Conservation (phyloP, 164 flowering plant genomes). For the Liquidambar formosana region DNA sequence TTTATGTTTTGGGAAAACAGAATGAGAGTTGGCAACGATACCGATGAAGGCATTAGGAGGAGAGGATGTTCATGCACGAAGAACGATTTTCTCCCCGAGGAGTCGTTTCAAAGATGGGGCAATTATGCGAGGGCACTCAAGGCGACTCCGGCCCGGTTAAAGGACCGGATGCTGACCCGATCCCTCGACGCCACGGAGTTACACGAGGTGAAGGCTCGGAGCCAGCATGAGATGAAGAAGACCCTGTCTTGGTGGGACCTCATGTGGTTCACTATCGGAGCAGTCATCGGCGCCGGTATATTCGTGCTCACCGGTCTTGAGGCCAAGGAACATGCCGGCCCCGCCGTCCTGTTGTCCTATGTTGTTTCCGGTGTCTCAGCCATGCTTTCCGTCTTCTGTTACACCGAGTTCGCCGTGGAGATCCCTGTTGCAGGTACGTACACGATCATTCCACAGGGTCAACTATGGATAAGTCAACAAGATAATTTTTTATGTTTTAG, state of each 20-base stretch:
- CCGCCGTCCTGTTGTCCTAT: slow-evolving; percentile 50
- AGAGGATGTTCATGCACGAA: slow-evolving; percentile 30
- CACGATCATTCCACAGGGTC: background rate
- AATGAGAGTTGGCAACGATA: slow-evolving; percentile 7
- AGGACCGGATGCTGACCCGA: slow-evolving; percentile 37
- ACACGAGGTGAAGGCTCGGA: slow-evolving; percentile 31
- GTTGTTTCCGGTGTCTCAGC: slow-evolving; percentile 52
- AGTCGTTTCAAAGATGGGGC: slow-evolving; percentile 41
- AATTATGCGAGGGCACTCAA: slow-evolving; percentile 34
- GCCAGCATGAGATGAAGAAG: slow-evolving; percentile 51
- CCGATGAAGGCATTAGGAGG: slow-evolving; percentile 19
- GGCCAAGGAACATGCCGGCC: slow-evolving; percentile 38
- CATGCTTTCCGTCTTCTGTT: slow-evolving; percentile 55
- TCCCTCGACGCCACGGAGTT: slow-evolving; percentile 41
- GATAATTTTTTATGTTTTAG: too few relatives aligned
- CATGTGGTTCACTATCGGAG: slow-evolving; percentile 54
- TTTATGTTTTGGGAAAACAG: slow-evolving; percentile 3
- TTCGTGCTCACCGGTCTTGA: slow-evolving; percentile 54
- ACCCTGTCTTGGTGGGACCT: slow-evolving; percentile 53
- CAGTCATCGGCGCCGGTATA: slow-evolving; percentile 53
- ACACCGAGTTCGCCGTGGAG: slow-evolving; percentile 60
- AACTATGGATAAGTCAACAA: too few relatives aligned
- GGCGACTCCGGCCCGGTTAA: slow-evolving; percentile 32
- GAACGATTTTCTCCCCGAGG: slow-evolving; percentile 49
- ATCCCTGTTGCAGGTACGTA: slow-evolving; percentile 54